phyloP scores from a whole-genome alignment of 1,284 basidiomycete species.

The Megacollybia platyphylla region DNA sequence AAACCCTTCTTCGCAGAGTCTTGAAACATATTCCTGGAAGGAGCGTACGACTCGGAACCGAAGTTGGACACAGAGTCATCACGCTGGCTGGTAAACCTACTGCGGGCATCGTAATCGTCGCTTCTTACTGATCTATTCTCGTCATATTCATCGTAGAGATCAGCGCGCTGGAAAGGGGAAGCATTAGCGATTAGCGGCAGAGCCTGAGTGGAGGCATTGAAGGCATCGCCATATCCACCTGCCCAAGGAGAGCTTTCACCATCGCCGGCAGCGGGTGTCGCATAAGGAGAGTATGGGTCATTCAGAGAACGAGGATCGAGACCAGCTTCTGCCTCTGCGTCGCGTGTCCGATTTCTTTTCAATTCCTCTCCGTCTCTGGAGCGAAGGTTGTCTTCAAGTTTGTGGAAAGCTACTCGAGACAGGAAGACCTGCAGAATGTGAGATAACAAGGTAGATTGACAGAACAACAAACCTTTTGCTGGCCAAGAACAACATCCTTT shows the following conservation, averaged over 20 bases:
- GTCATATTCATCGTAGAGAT: constrained; percentile 65
- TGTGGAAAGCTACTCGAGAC: constrained; percentile 78
- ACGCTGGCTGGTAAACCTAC: constrained; percentile 59
- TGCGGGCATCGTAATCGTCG: constrained; percentile 66
- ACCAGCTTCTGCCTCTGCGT: constrained; percentile 68
- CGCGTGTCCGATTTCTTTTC: constrained; percentile 61
- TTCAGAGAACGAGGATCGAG: constrained; percentile 52
- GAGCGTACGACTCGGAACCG: constrained; percentile 85
- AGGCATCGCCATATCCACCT: constrained; percentile 36
- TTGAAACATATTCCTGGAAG: constrained; percentile 91
- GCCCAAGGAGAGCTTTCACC: constrained; percentile 29
- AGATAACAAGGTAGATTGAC: constrained; percentile 2
- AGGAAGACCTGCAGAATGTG: constrained; percentile 65
- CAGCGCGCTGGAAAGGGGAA: constrained; percentile 62
- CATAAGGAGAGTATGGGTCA: constrained; percentile 73
- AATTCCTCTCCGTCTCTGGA: constrained; percentile 76
- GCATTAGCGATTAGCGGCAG: constrained; percentile 71
- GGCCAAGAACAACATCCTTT: constrained; percentile 68
- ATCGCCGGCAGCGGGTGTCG: constrained; percentile 30
- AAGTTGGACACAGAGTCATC: constrained; percentile 73
- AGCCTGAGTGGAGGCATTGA: constrained; percentile 42
- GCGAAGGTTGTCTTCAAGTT: constrained; percentile 81
- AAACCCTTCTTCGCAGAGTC: constrained; percentile 63
- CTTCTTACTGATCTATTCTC: constrained; percentile 66
- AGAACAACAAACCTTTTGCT: constrained; percentile 50